phyloP scores from a whole-genome alignment of 768 basidiomycete genomes.

The Agrocybe praecox region DNA sequence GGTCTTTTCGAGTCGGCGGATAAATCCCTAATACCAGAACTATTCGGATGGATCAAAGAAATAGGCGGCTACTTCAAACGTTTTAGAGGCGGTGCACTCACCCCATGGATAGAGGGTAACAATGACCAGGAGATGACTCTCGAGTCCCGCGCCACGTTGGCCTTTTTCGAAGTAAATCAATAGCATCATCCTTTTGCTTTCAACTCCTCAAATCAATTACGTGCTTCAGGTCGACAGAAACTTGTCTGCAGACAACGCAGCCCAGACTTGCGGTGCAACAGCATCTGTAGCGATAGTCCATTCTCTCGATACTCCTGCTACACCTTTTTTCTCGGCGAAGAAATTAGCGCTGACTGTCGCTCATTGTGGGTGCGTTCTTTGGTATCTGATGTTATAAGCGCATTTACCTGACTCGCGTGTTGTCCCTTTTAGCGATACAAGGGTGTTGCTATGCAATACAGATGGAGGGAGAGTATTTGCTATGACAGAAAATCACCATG shows the following conservation, averaged over 20 bases:
- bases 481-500: slow-evolving; percentile 95
- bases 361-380: slow-evolving; percentile 76
- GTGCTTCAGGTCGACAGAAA: slow-evolving; percentile 68
- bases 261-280: slow-evolving; percentile 84
- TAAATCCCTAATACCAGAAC: slow-evolving; percentile 70
- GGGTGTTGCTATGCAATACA: slow-evolving; percentile 80
- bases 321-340: slow-evolving; percentile 83
- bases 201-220: slow-evolving; percentile 5
- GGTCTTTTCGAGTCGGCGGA: slow-evolving; percentile 80
- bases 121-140: slow-evolving; percentile 57
- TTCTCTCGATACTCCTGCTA: slow-evolving; percentile 76
- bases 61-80: slow-evolving; percentile 91
- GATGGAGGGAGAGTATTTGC: slow-evolving; percentile 73
- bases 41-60: slow-evolving; percentile 76
- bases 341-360: slow-evolving; percentile 83
- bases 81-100: slow-evolving; percentile 78
- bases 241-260: slow-evolving; percentile 66
- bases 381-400: background rate
- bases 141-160: slow-evolving; percentile 82
- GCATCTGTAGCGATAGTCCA: slow-evolving; percentile 93
- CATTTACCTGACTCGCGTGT: background rate
- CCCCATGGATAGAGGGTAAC: slow-evolving; percentile 60
- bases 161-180: slow-evolving; percentile 78
- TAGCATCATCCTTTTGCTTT: background rate
- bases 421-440: slow-evolving; percentile 70